Evolutionary conservation across 2,329 filamentous ascomycete genomes (phyloP).

Genomic region (Triangularia setosa): DNA sequence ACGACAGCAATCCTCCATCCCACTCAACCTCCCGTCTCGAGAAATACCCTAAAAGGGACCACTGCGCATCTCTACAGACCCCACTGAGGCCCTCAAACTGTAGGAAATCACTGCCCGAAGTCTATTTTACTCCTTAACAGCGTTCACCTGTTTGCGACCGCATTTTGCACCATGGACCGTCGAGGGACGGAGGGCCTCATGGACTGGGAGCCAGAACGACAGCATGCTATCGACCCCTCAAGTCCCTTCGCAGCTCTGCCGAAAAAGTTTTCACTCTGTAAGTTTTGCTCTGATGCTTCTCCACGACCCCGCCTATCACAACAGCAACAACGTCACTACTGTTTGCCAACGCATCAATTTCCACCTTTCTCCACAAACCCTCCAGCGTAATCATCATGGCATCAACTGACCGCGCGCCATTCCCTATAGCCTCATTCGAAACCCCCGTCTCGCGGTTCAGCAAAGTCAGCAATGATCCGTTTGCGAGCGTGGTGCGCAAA

Average conservation of each 20-base stretch:
- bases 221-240: conserved; percentile 55
- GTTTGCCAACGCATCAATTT: neutral
- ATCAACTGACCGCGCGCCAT: conserved; percentile 10
- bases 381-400: neutral
- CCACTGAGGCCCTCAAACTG: neutral
- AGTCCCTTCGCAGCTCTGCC: conserved; percentile 58
- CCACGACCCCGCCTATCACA: neutral
- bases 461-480: conserved; percentile 25
- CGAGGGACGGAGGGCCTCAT: conserved; percentile 59
- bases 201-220: conserved; percentile 63
- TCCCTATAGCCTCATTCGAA: conserved; percentile 23
- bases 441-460: conserved; percentile 25
- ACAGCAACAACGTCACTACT: neutral
- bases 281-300: neutral
- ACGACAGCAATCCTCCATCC: conserved; percentile 23
- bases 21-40: neutral
- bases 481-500: conserved; percentile 19
- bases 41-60: neutral
- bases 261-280: conserved; percentile 27
- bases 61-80: conserved; percentile 5
- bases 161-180: conserved; percentile 42
- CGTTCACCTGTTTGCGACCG: neutral
- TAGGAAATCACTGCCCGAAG: neutral
- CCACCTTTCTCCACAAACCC: neutral
- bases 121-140: neutral